A percentile compares a stretch with the other conserved stretches of the same genome.
phyloP scores from a whole-genome alignment of 2,329 filamentous ascomycete species.

The Diatrype stigma region DNA sequence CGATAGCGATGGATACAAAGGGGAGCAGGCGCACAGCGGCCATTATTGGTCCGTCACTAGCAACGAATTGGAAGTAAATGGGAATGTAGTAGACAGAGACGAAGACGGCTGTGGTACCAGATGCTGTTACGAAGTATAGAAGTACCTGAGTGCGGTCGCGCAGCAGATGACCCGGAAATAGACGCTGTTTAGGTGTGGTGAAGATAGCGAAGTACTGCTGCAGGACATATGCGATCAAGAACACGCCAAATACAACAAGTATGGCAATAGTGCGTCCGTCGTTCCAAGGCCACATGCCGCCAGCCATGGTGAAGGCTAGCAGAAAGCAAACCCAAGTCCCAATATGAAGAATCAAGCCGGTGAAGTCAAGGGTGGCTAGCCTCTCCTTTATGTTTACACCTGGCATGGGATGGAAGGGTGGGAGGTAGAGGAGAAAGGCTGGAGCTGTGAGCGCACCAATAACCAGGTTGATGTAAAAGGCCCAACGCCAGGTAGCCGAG shows the following conservation, averaged over 20 bases:
- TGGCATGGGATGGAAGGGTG: slow-evolving; percentile 14
- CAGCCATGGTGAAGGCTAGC: slow-evolving; percentile 41
- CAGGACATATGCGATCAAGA: slow-evolving; percentile 35
- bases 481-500: slow-evolving; percentile 41
- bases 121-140: slow-evolving; percentile 34
- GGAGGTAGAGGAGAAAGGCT: slow-evolving; percentile 29
- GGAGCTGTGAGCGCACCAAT: slow-evolving; percentile 34
- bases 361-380: slow-evolving; percentile 35
- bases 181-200: slow-evolving; percentile 33
- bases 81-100: slow-evolving; percentile 46
- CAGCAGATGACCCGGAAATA: slow-evolving; percentile 44
- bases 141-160: slow-evolving; percentile 32
- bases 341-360: slow-evolving; percentile 40
- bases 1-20: slow-evolving; percentile 29
- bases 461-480: slow-evolving; percentile 55
- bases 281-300: slow-evolving; percentile 43
- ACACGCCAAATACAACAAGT: slow-evolving; percentile 38
- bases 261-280: slow-evolving; percentile 39
- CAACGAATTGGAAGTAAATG: slow-evolving; percentile 46
- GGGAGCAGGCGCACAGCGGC: slow-evolving; percentile 38
- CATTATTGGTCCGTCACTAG: slow-evolving; percentile 33
- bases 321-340: slow-evolving; percentile 24
- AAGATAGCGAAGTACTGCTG: slow-evolving; percentile 39
- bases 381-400: slow-evolving; percentile 30
- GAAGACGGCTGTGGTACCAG: slow-evolving; percentile 28